Conservation (phyloP, 2,329 filamentous ascomycete genomes). For the Cladophialophora immunda region DNA sequence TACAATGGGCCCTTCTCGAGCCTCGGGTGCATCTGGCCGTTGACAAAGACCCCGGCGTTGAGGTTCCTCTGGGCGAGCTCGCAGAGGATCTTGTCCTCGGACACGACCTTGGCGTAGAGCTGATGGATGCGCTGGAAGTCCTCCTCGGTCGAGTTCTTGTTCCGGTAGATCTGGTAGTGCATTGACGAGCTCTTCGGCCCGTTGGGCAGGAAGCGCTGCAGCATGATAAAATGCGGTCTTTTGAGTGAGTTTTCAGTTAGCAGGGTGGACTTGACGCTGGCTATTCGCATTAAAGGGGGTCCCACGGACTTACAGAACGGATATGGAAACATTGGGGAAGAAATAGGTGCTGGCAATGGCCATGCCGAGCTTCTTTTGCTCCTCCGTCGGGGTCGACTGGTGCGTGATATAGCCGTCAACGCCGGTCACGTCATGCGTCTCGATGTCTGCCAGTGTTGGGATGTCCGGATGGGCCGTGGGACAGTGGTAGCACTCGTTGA, state of each 20-base stretch:
- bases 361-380: constrained; percentile 32
- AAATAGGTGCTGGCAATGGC: constrained; percentile 38
- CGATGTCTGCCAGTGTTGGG: constrained; percentile 62
- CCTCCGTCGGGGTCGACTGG: constrained; percentile 50
- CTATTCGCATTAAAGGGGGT: no score
- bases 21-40: constrained; percentile 69
- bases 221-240: constrained; percentile 70
- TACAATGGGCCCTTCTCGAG: constrained; percentile 68
- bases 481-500: constrained; percentile 62
- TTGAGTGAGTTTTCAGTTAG: no score
- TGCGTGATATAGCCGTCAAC: constrained; percentile 64
- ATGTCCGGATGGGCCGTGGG: constrained; percentile 67
- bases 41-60: constrained; percentile 68
- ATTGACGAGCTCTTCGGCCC: constrained; percentile 62
- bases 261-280: no score
- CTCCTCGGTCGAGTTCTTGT: constrained; percentile 66
- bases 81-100: constrained; percentile 71
- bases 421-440: constrained; percentile 63
- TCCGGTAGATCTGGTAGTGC: constrained; percentile 70
- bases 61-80: constrained; percentile 68
- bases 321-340: constrained; percentile 39
- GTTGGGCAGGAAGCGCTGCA: constrained; percentile 68
- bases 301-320: constrained; percentile 40
- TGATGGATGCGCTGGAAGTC: constrained; percentile 67
- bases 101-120: constrained; percentile 71